Evolutionary conservation across 108 stramenopile species (phyloP), one percentile per base, ranked within the genome.

Genomic region (Seminavis robusta): DNA sequence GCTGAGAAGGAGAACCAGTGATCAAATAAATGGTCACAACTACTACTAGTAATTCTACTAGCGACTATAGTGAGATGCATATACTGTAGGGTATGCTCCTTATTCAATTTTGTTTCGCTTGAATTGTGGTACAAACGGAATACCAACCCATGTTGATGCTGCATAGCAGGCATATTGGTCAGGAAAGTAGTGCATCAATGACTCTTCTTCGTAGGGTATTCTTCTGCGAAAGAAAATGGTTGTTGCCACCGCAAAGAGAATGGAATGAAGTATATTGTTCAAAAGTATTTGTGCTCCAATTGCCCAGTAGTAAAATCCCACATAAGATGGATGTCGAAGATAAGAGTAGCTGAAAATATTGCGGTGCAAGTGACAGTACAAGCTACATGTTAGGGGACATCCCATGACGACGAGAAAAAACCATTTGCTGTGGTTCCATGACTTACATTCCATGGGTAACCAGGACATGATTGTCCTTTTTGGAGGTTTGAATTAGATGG

Each of bases 341-440:
- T 1, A 77, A 93, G 3, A 61, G n/a, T n/a, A n/a, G n/a, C 28
- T 21, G 83, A 77, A 63, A 90, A 97, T 6, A 73, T 45, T 1
- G 80, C 31, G 9, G 63, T 51, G 48, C 79, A 79, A 11, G 94
- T 15, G 7, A 65, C 65, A 73, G 95, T 97, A 53, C 88, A 79
- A 21, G 96, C 53, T 16, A 97, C 31, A 2, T 95, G 29, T 63
- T 95, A 95, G 20, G 88, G 91, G 10, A 90, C 95, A 17, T 96
- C 48, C 27, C 78, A 77, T 95, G 95, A 98, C 61, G 91, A 98
- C 49, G 79, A 98, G 74, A 96, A 98, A 25, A 96, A 96, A 20
- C 83, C 69, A 61, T 98, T 97, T 6, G 88, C 86, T 33, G 96
- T 95, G 74, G 97, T 96, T n/a, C 98, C 88, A n/a, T 97, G 60